Evolutionary conservation across 495 filamentous ascomycete species (phyloP).

Genomic region (Clavariopsis aquatica): DNA sequence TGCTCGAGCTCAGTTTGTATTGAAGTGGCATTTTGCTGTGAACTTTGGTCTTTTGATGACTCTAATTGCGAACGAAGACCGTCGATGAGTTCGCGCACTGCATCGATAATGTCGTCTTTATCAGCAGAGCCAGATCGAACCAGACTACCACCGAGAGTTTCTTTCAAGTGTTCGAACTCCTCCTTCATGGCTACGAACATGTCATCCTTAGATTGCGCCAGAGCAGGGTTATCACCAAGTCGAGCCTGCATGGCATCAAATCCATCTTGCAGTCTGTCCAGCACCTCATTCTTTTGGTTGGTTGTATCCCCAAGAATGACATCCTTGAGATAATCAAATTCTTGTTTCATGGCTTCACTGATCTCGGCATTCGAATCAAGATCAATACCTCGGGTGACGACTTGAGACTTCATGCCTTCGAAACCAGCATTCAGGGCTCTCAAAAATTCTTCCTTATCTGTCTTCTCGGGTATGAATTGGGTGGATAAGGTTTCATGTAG

Average conservation of each 20-base stretch:
- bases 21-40: slow-evolving; percentile 39
- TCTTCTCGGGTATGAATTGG: slow-evolving; percentile 17
- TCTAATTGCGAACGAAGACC: slow-evolving; percentile 42
- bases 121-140: slow-evolving; percentile 55
- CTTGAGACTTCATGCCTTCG: slow-evolving; percentile 41
- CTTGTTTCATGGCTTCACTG: slow-evolving; percentile 49
- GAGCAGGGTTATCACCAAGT: slow-evolving; percentile 29
- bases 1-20: slow-evolving; percentile 44
- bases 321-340: slow-evolving; percentile 62
- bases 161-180: slow-evolving; percentile 68
- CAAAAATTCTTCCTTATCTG: slow-evolving; percentile 41
- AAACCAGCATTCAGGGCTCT: slow-evolving; percentile 43
- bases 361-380: slow-evolving; percentile 46
- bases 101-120: slow-evolving; percentile 62
- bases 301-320: slow-evolving; percentile 39
- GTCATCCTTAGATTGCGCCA: slow-evolving; percentile 24
- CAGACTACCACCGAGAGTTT: slow-evolving; percentile 68
- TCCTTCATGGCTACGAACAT: slow-evolving; percentile 33
- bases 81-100: slow-evolving; percentile 42
- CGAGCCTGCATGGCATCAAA: slow-evolving; percentile 42
- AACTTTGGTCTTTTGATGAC: slow-evolving; percentile 37
- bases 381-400: slow-evolving; percentile 37
- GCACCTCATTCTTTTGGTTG: slow-evolving; percentile 44
- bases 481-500: slow-evolving; percentile 42
- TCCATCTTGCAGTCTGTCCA: slow-evolving; percentile 43